These are phyloP conservation scores for Cicer cuneatum DNA, from an alignment of 306 rosid genomes.

Conservation along the genomic window DNA sequence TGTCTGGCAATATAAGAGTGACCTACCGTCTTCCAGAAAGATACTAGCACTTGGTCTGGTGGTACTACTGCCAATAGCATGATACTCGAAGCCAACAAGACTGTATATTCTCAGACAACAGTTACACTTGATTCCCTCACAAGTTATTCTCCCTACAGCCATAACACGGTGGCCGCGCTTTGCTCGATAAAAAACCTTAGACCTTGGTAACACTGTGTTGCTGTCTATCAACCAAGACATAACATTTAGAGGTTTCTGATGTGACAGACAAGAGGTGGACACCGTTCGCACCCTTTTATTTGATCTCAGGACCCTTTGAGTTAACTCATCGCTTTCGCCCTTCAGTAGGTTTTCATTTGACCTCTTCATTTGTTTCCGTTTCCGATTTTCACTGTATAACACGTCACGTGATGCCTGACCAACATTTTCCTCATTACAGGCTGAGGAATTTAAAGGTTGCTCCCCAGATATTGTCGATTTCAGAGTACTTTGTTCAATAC, in stretches of 20 bases:
- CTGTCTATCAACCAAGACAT: conserved; percentile 88
- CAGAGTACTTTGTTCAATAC: conserved; percentile 41
- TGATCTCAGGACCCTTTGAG: conserved; percentile 54
- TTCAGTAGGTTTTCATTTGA: neutral
- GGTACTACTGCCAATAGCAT: conserved; percentile 55
- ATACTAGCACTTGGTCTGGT: conserved; percentile 61
- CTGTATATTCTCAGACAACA: conserved; percentile 66
- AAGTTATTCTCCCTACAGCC: conserved; percentile 64
- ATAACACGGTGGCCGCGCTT: conserved; percentile 37
- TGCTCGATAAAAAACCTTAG: conserved; percentile 58
- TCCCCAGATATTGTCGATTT: conserved; percentile 29
- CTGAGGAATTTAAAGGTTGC: conserved; percentile 39
- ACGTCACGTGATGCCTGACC: conserved; percentile 31
- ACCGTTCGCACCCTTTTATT: conserved; percentile 64
- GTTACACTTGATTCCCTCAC: conserved; percentile 76
- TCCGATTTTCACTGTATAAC: conserved; percentile 29
- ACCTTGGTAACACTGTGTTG: conserved; percentile 67
- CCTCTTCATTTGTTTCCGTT: conserved; percentile 20
- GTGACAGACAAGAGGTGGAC: conserved; percentile 50
- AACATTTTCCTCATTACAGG: conserved; percentile 40
- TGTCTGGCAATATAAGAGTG: conserved; percentile 69
- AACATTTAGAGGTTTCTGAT: conserved; percentile 63
- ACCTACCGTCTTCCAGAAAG: conserved; percentile 68
- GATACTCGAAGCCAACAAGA: conserved; percentile 59
- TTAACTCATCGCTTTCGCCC: conserved; percentile 39